Conservation (phyloP, 495 filamentous ascomycete genomes). For the Sabuloglossum arenarium region DNA sequence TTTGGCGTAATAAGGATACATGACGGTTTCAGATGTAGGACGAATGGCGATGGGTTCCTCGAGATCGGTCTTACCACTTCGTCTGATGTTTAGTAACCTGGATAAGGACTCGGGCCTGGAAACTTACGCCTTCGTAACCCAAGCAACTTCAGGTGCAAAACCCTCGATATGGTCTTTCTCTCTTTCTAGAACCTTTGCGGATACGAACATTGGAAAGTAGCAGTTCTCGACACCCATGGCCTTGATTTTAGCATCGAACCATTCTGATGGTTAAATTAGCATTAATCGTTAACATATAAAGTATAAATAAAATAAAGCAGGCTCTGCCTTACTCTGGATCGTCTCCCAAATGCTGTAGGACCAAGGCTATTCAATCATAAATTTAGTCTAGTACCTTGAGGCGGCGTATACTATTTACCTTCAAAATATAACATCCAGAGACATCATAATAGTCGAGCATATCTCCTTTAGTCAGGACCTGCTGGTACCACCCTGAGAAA, state of each 20-base stretch:
- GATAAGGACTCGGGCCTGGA: not conserved
- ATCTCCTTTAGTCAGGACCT: slow-evolving; percentile 84
- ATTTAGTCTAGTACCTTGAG: slow-evolving; percentile 4
- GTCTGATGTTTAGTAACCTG: slow-evolving; percentile 2
- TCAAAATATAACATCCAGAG: slow-evolving; percentile 86
- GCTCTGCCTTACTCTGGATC: slow-evolving; percentile 33
- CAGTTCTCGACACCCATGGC: slow-evolving; percentile 80
- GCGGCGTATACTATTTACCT: slow-evolving; percentile 21
- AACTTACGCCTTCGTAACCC: slow-evolving; percentile 86
- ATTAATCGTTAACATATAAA: not conserved
- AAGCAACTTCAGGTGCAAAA: slow-evolving; percentile 92
- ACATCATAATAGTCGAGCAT: slow-evolving; percentile 92
- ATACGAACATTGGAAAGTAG: slow-evolving; percentile 89
- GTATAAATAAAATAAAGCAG: too few relatives aligned
- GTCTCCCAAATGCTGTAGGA: slow-evolving; percentile 84
- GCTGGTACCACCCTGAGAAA: slow-evolving; percentile 87
- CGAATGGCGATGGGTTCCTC: slow-evolving; percentile 92
- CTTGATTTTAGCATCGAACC: slow-evolving; percentile 76
- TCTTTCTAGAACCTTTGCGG: slow-evolving; percentile 67
- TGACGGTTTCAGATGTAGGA: slow-evolving; percentile 84
- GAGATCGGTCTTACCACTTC: slow-evolving; percentile 59
- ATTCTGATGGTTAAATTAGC: slow-evolving; percentile 19
- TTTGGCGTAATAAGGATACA: slow-evolving; percentile 90
- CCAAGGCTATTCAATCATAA: slow-evolving; percentile 29
- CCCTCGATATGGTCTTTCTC: slow-evolving; percentile 97